Base-by-base conservation (phyloP, 192 early-diverging fungal genomes). In the Backusella circina region DNA sequence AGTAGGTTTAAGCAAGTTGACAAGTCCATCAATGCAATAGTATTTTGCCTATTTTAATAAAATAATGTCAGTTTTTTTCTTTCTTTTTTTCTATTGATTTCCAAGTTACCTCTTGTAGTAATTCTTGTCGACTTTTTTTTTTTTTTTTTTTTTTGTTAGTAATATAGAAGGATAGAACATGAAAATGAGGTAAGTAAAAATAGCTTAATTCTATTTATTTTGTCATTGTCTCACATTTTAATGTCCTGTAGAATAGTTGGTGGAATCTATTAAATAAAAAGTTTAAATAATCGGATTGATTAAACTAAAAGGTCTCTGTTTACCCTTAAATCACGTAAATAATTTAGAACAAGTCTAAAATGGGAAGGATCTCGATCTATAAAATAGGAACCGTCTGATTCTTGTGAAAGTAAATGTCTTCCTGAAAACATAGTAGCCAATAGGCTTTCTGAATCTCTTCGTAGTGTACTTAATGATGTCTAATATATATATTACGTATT, bases 351-450 rank as follows among this genome's bases (percentile, higher is more conserved):
- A 33, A 79, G 65, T 39, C 78, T 66, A 70, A 79, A 79, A 47
- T 79, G 78, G 4, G 71, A 66, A n/a, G 73, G 73, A 61, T 79
- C 78, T 39, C 78, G 78, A 70, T 79, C 78, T 32, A 79, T 74
- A 44, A 79, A 79, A 41, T 79, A 79, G 12, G 78, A 74, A 69
- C 73, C 73, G 38, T 79, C 78, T 35, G 41, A 30, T 21, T 75
- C 78, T 21, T 44, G 50, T 50, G 32, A 68, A 26, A 79, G 28
- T 2, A 61, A 23, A 37, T 79, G 71, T 41, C 67, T 67, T 23
- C 78, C 78, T 3, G 78, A 79, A 70, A 79, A 79, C 78, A 79
- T 79, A 7, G 73, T 75, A 37, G 78, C 78, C 37, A 79, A 65
- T 30, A 79, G 50, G 32, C 73, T 75, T n/a, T 69, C 23, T 23